Conservation (phyloP, 805 yeast species). For the Maudiozyma serrabonitensis region DNA sequence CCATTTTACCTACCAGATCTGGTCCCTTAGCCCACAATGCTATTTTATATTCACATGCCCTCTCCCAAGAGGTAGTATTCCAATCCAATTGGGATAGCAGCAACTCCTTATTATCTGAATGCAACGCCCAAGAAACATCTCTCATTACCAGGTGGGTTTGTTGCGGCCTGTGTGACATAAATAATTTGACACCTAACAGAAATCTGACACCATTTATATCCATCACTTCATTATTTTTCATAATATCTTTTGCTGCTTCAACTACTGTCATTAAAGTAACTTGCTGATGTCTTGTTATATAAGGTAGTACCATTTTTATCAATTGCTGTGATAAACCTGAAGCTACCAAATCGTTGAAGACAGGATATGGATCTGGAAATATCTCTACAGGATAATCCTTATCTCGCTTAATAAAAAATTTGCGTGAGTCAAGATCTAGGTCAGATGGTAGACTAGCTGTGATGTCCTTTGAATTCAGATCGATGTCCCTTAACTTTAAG, state of each 20-base stretch:
- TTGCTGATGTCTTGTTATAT: constrained; percentile 85
- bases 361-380: constrained; percentile 32
- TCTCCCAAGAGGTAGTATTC: constrained; percentile 46
- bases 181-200: constrained; percentile 60
- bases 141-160: constrained; percentile 59
- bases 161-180: constrained; percentile 40
- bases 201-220: constrained; percentile 58
- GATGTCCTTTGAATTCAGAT: constrained; percentile 31
- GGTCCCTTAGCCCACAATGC: constrained; percentile 56
- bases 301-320: constrained; percentile 60
- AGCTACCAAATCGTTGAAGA: constrained; percentile 36
- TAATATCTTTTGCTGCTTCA: constrained; percentile 50
- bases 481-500: constrained; percentile 44
- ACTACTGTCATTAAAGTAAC: constrained; percentile 65
- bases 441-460: constrained; percentile 24
- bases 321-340: constrained; percentile 48
- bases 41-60: constrained; percentile 50
- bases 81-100: constrained; percentile 37
- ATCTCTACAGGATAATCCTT: constrained; percentile 16
- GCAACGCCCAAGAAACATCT: constrained; percentile 81
- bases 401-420: constrained; percentile 20
- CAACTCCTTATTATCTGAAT: constrained; percentile 67
- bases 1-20: constrained; percentile 45
- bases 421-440: constrained; percentile 21
- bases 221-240: constrained; percentile 29